Percentiles rank a stretch among this genome's conserved stretches.
These are phyloP conservation scores for Exophiala viscosa DNA, from an alignment of 2,329 filamentous ascomycete species.

Conservation along the genomic window DNA sequence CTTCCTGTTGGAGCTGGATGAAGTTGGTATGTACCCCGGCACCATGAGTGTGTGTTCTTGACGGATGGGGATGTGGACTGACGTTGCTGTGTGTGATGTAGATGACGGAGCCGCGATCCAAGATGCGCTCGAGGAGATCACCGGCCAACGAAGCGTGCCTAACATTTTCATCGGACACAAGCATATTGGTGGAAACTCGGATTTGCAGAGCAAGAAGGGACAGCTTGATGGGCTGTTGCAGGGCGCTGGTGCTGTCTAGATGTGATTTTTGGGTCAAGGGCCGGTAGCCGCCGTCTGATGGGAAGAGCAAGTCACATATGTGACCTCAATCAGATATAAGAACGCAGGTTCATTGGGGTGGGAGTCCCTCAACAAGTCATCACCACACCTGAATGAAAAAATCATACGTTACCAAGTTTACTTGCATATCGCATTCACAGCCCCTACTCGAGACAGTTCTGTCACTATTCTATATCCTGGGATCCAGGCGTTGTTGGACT, in stretches of 20 bases:
- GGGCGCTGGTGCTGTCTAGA: conserved; percentile 59
- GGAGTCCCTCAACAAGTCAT: no score
- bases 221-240: conserved; percentile 64
- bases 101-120: conserved; percentile 82
- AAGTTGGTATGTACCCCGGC: conserved; percentile 61
- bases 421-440: no score
- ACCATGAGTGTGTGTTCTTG: conserved; percentile 25
- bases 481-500: no score
- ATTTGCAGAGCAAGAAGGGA: conserved; percentile 64
- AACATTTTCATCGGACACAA: conserved; percentile 90
- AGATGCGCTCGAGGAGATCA: conserved; percentile 74
- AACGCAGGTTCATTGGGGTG: no score
- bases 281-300: neutral
- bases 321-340: no score
- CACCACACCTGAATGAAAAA: no score
- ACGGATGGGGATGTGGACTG: neutral
- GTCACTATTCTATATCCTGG: no score
- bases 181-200: conserved; percentile 96
- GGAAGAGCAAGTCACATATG: no score
- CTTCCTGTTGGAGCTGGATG: conserved; percentile 75
- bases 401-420: no score
- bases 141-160: conserved; percentile 81
- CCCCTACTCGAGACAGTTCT: no score
- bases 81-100: conserved; percentile 35
- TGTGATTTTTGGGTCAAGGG: neutral